Evolutionary conservation across 2,329 filamentous ascomycete species (phyloP), one percentile per base, ranked within the genome.

Genomic region (Fusarium setosum): DNA sequence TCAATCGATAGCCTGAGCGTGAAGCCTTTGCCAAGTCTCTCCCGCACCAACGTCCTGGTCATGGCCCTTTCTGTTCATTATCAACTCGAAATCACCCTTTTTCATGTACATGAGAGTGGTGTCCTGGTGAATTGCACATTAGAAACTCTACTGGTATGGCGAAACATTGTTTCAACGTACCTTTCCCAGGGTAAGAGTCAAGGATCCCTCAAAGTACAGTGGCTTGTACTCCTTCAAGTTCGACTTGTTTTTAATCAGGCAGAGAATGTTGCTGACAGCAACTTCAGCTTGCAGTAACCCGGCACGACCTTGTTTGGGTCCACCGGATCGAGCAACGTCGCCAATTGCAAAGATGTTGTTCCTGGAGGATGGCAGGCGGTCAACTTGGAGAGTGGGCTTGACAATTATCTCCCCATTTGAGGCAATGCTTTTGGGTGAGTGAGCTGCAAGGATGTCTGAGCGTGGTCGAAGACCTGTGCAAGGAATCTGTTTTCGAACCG

Each of bases 381-480:
- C 6, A 2, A 67, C 47, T 37, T 59, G 60, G 0, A 69, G 59
- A 1, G 65, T 69, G 4, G 62, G 26, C 0, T 18, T 44, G 8
- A 69, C 66, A 0, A 51, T 2, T 2, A 69, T 56, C 10, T 68
- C 64, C 0, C 60, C 64, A 1, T 20, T 67, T 0, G 55, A 4
- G 1, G 53, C 47, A 0, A 69, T 62, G 0, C 66, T 69, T 5
- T 57, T 40, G 0, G 56, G 56, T 0, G 60, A 49, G 10, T 44
- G 47, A 0, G 15, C 1, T 0, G 26, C 12, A 0, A 69, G 2
- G 0, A 69, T 13, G 1, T 55, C 50, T 1, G 67, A 64, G 15
- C 53, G 56, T 7, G 67, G 66, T 0, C 47, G 60, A 0, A 65
- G 51, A 0, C 67, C 66, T 4, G 60, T 69, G 6, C 67, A 69